Evolutionary conservation across 768 basidiomycete species (phyloP), one percentile per base, ranked within the genome.

Genomic region (Xerocomellus amylosporus): DNA sequence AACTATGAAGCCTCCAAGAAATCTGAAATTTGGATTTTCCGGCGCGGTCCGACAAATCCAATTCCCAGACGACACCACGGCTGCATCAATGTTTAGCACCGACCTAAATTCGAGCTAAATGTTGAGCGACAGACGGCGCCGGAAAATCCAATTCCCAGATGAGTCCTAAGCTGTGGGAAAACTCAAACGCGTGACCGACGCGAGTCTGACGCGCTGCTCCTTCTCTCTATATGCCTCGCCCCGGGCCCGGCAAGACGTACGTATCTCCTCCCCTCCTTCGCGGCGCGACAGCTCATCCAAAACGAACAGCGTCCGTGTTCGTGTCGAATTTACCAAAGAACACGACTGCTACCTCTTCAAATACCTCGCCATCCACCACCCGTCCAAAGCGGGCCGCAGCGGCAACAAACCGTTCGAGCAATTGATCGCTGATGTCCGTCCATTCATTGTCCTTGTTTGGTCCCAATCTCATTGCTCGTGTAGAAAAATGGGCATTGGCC

Each of bases 351-450:
- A 71, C 5, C 73, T 84, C 5, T 48, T 71, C 17, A 74, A 77
- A 61, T 84, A 76, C 53, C 65, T 86, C 48, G 83, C 83, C 2
- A 71, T n/a, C 40, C 69, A 80, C 53, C 77, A 76, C 26, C 80
- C 80, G 0, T 54, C 60, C 10, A 47, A 44, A 8, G 50, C 56
- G 20, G 78, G 79, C 5, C 79, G 85, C 42, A 60, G 59, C 8
- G 85, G 85, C 9, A 76, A 74, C 45, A 65, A 43, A 1, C 24
- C 85, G 8, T 87, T 77, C 58, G 43, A 74, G 50, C 46, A 5
- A 1, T 68, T 86, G 22, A 72, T 67, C 4, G 73, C 74, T 19
- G 75, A 85, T 59, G 86, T 85, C 51, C 43, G 76, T 64, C 22
- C 12, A 51, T 34, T 4, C 30, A 0, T n/a, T n/a, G 30, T 61